Base-by-base conservation (phyloP, 2,329 filamentous ascomycete species). In the Penicillium sp. region DNA sequence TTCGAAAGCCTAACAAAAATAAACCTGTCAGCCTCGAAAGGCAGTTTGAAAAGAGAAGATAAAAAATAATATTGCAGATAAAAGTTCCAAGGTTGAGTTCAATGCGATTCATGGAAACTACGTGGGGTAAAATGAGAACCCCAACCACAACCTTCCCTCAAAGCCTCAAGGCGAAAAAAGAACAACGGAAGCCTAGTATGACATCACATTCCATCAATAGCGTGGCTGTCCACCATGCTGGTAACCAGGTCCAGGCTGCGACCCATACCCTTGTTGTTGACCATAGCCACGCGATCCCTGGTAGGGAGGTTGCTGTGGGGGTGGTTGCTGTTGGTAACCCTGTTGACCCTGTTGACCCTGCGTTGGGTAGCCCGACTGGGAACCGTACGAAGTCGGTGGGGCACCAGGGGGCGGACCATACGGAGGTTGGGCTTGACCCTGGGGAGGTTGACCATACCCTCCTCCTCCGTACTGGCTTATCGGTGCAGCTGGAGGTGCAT, bases 401-500 rank as follows among this genome's bases (percentile, higher is more conserved):
- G 62, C 38, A 53, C 55, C 49, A 60, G 62, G 66, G 39, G 63
- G 63, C 33, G 58, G 52, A 34, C 58, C 62, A 53, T 65, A 68
- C 6, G 55, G 15, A 47, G 65, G 63, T 38, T 62, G 66, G 2
- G 63, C 65, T 40, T 68, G 66, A 8, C 62, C 62, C 40, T 62
- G 62, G 7, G 52, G 53, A 39, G 48, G 60, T 59, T 63, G 69
- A 43, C 56, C 60, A 40, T 69, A 69, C 33, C 55, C 72, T 44
- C 57, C 72, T 41, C 75, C 73, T 27, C 52, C 45, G 54, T 76
- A 76, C 41, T 72, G 72, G 21, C 75, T 73, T 34, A 71, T 68
- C 29, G 70, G 68, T 53, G 73, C 71, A 16, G 61, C 68, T 31
- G 66, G 69, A 19, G 65, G 60, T 19, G 41, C 60, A 52, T 65